These are phyloP conservation scores for Cronartium quercuum DNA, from an alignment of 1,284 basidiomycete genomes.

Conservation along the genomic window DNA sequence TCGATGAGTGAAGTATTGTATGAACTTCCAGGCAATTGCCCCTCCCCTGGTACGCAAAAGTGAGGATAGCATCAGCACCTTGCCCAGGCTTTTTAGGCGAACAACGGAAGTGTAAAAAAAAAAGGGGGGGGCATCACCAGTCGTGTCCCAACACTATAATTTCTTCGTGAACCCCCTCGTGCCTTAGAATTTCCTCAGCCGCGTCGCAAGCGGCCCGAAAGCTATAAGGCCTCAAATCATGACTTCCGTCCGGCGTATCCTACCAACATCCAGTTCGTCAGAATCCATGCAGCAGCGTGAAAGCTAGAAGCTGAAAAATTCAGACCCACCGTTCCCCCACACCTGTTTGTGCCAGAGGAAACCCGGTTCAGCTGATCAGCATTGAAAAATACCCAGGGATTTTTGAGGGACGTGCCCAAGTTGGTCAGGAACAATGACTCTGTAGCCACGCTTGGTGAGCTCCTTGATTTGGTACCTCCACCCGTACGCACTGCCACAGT, in stretches of 20 bases:
- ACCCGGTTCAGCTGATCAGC: neutral
- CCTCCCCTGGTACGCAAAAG: constrained; percentile 12
- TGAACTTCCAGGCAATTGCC: neutral
- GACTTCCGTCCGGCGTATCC: constrained; percentile 2
- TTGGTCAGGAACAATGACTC: constrained; percentile 19
- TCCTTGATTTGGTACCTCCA: constrained; percentile 34
- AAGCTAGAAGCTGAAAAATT: neutral
- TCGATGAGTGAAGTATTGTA: constrained; percentile 7
- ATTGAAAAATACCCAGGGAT: neutral
- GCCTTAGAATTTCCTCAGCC: constrained; percentile 8
- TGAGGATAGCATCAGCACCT: too few relatives aligned
- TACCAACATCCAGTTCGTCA: neutral
- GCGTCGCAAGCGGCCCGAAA: constrained; percentile 4
- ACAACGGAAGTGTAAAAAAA: neutral
- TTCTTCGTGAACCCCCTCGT: constrained; percentile 7
- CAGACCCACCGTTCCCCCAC: constrained; percentile 14
- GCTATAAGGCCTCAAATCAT: constrained; percentile 1
- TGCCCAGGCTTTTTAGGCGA: neutral
- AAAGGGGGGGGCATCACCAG: constrained; percentile 4
- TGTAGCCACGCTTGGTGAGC: constrained; percentile 9
- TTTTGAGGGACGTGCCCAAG: constrained; percentile 1
- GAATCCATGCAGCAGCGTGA: neutral
- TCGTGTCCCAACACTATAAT: constrained; percentile 16
- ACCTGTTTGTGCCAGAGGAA: neutral
- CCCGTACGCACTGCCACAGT: neutral